A percentile compares a stretch with the other conserved stretches of the same genome.
Conservation (phyloP, 2,329 filamentous ascomycete species). For the Ceratocystis papillata region DNA sequence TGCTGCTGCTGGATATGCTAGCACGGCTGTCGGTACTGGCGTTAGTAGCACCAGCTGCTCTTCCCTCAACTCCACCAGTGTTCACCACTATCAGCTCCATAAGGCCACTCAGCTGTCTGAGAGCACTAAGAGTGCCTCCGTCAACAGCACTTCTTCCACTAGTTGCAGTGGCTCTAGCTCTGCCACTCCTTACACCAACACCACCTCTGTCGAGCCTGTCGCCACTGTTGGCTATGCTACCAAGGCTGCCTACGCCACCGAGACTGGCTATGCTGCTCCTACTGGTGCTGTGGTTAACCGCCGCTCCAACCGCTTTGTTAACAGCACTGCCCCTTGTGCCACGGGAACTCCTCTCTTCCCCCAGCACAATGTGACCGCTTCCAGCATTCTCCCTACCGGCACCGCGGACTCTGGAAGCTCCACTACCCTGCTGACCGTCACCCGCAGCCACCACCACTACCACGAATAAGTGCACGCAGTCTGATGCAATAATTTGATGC, state of each 20-base stretch:
- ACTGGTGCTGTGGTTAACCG: not conserved
- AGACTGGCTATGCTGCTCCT: slow-evolving; percentile 2
- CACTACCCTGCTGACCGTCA: not conserved
- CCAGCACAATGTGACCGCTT: slow-evolving; percentile 2
- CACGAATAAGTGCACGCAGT: not conserved
- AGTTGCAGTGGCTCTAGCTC: not conserved
- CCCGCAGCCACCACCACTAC: not conserved
- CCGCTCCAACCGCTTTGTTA: slow-evolving; percentile 1
- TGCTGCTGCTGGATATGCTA: not conserved
- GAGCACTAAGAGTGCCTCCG: not conserved
- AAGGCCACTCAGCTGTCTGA: not conserved
- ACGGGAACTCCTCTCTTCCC: not conserved
- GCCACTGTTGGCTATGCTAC: not conserved
- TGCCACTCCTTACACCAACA: not conserved
- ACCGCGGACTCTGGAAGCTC: not conserved
- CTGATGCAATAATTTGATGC: not conserved
- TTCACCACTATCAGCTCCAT: not conserved
- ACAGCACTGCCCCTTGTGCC: slow-evolving; percentile 1
- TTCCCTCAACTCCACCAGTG: not conserved
- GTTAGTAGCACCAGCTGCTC: slow-evolving; percentile 7
- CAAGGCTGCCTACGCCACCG: not conserved
- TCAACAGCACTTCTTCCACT: not conserved
- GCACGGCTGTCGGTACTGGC: slow-evolving; percentile 7
- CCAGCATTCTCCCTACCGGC: not conserved
- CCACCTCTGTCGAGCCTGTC: not conserved